These are phyloP conservation scores for Cucurbita argyrosperma DNA, from an alignment of 306 rosid species.

Conservation along the genomic window DNA sequence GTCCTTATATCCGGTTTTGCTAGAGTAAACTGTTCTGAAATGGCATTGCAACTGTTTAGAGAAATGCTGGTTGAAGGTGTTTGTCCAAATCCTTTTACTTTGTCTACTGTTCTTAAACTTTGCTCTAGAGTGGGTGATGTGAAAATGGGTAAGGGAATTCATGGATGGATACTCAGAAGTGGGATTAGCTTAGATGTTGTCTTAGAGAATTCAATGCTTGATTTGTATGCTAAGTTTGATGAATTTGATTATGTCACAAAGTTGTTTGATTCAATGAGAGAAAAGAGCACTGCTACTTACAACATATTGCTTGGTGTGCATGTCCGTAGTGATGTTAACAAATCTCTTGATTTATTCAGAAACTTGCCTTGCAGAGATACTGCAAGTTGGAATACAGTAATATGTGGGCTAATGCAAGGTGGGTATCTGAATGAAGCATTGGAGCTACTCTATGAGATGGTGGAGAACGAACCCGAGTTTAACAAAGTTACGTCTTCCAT, in stretches of 20 bases:
- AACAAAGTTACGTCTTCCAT: constrained; percentile 43
- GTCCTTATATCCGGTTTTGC: constrained; percentile 62
- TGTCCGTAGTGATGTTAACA: constrained; percentile 36
- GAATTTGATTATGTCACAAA: constrained; percentile 34
- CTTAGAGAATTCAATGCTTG: constrained; percentile 60
- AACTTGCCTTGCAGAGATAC: constrained; percentile 47
- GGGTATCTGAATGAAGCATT: constrained; percentile 36
- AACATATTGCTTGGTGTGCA: constrained; percentile 57
- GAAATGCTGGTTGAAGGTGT: constrained; percentile 49
- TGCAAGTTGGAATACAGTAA: constrained; percentile 71
- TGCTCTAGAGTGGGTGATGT: constrained; percentile 35
- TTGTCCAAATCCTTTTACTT: constrained; percentile 49
- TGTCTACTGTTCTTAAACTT: constrained; percentile 53
- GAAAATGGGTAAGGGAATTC: constrained; percentile 44
- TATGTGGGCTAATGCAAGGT: constrained; percentile 55
- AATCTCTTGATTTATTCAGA: constrained; percentile 45
- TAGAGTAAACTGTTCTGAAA: constrained; percentile 22
- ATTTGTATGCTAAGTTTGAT: constrained; percentile 56
- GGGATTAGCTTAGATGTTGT: constrained; percentile 54
- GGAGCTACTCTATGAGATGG: constrained; percentile 56
- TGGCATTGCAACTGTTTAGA: constrained; percentile 41
- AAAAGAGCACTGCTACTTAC: constrained; percentile 40
- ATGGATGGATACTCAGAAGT: constrained; percentile 62
- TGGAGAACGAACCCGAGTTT: constrained; percentile 25
- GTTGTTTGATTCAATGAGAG: constrained; percentile 37